A percentile compares a stretch with the other conserved stretches of the same genome.
phyloP scores from a whole-genome alignment of 495 filamentous ascomycete genomes.

The Penicillium verhagenii region DNA sequence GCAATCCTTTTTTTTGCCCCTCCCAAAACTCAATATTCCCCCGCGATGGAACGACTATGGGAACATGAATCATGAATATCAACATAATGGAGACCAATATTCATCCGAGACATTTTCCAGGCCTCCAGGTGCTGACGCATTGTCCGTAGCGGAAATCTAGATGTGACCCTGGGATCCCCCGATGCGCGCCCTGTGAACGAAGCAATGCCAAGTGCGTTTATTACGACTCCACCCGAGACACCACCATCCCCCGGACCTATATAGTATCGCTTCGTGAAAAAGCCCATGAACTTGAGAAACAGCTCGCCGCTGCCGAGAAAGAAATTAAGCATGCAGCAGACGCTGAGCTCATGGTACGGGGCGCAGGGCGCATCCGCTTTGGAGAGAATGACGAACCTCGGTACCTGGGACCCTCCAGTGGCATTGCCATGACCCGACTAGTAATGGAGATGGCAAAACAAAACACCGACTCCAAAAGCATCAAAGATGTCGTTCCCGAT shows the following conservation, averaged over 20 bases:
- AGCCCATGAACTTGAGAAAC: conserved; percentile 72
- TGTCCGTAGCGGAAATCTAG: conserved; percentile 76
- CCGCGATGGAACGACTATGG: neutral
- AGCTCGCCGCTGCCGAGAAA: conserved; percentile 60
- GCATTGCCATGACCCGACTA: conserved; percentile 87
- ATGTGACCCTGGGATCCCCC: conserved; percentile 87
- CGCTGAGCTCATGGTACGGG: conserved; percentile 77
- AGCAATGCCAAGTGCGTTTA: conserved; percentile 89
- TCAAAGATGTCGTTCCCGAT: conserved; percentile 82
- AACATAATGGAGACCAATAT: neutral
- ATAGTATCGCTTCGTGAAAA: conserved; percentile 83
- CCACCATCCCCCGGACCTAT: conserved; percentile 77
- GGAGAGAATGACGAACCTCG: conserved; percentile 79
- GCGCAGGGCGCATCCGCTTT: conserved; percentile 77
- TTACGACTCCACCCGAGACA: conserved; percentile 78
- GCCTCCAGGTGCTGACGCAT: neutral
- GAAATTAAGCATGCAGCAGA: conserved; percentile 67
- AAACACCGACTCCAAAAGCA: conserved; percentile 77
- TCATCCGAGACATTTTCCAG: neutral
- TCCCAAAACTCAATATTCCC: neutral
- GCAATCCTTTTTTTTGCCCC: neutral
- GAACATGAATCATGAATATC: neutral
- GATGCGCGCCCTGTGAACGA: conserved; percentile 89
- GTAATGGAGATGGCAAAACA: conserved; percentile 94
- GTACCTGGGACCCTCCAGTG: conserved; percentile 88